Evolutionary conservation across 139 green algal species (phyloP).

Genomic region (Microglena sp.): DNA sequence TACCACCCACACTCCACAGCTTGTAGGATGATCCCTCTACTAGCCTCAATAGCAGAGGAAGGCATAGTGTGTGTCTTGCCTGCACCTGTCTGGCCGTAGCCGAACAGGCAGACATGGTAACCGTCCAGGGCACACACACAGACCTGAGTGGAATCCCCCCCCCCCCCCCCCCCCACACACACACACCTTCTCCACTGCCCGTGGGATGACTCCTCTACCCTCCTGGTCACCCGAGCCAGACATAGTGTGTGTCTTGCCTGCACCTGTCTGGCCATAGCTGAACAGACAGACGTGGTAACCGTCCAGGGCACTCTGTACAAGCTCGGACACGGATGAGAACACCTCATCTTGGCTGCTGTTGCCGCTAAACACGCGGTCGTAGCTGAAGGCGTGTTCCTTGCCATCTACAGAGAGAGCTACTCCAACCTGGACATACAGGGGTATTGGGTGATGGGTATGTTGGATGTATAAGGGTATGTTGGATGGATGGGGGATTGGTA

Average conservation of each 20-base stretch:
- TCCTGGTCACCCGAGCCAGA: conserved; percentile 37
- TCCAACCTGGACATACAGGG: no score
- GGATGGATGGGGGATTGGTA: no score
- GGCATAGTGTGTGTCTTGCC: conserved; percentile 98
- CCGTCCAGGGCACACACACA: conserved; percentile 88
- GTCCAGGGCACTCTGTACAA: conserved; percentile 92
- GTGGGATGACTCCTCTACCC: conserved; percentile 77
- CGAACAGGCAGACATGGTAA: conserved; percentile 98
- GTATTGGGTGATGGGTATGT: no score
- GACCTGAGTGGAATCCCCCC: no score
- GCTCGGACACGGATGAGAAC: conserved; percentile 82
- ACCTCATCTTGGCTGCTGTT: conserved; percentile 42
- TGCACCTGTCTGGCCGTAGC: conserved; percentile 92
- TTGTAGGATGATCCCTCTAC: conserved; percentile 79
- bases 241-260: conserved; percentile 98
- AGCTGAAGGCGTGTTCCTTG: conserved; percentile 61
- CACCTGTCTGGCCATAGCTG: conserved; percentile 93
- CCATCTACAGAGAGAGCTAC: conserved; percentile 42
- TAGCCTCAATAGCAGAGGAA: conserved; percentile 25
- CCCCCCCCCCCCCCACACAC: no score
- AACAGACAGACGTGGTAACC: conserved; percentile 99
- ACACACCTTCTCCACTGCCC: conserved; percentile 64
- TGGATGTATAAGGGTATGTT: no score
- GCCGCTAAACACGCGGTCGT: conserved; percentile 57
- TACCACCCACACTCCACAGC: no score